phyloP scores from a whole-genome alignment of 1,284 basidiomycete genomes.

The Lignosus rhinocerotis region DNA sequence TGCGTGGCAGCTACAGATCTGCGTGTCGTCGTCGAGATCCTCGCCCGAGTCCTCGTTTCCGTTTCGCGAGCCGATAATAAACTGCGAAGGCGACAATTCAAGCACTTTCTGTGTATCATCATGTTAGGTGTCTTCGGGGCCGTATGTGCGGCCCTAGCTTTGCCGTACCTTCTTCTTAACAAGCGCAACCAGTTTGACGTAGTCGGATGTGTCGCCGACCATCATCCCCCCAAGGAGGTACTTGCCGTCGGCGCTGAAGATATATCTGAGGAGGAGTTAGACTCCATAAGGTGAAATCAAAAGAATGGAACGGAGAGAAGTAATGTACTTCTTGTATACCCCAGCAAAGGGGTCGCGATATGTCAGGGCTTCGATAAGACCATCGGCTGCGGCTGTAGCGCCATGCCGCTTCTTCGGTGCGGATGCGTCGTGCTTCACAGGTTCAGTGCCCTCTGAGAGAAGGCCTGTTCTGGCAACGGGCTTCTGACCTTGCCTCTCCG shows the following conservation, averaged over 20 bases:
- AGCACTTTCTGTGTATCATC: constrained; percentile 50
- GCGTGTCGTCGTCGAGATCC: constrained; percentile 72
- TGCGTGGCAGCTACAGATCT: constrained; percentile 70
- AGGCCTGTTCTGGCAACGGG: background rate
- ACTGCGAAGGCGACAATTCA: constrained; percentile 64
- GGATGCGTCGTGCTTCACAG: constrained; percentile 27
- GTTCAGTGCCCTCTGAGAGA: background rate
- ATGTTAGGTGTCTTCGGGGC: background rate
- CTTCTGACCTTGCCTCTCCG: constrained; percentile 46
- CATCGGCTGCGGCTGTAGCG: constrained; percentile 34
- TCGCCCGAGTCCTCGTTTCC: constrained; percentile 58
- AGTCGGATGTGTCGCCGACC: constrained; percentile 76
- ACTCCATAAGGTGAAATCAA: background rate
- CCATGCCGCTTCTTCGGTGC: constrained; percentile 32
- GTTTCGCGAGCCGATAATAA: constrained; percentile 57
- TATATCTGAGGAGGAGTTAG: constrained; percentile 40
- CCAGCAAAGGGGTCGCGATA: constrained; percentile 74
- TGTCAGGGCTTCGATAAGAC: constrained; percentile 61
- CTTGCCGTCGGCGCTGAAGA: constrained; percentile 77
- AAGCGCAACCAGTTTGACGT: constrained; percentile 68
- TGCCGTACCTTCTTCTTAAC: constrained; percentile 66
- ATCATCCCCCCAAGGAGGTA: constrained; percentile 80
- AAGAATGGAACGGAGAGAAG: background rate
- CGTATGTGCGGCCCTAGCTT: background rate
- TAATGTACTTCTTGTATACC: constrained; percentile 67